Base-by-base conservation (phyloP, 1,284 basidiomycete genomes). In the Phenoliferia sp. region DNA sequence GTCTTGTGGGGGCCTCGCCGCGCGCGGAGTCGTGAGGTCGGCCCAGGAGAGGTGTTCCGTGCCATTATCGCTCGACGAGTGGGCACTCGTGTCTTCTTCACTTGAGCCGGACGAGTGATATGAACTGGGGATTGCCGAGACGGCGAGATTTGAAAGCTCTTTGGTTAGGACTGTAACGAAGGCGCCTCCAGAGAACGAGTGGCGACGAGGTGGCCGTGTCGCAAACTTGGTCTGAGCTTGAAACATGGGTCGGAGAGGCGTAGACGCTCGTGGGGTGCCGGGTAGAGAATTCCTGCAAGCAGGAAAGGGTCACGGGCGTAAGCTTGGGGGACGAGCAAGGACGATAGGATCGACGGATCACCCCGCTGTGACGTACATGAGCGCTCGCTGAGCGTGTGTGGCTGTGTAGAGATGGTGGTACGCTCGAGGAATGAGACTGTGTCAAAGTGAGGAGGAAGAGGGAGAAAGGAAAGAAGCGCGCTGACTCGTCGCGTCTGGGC, bases 281-380 rank as follows among this genome's bases (percentile, higher is more conserved):
- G 57, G 57, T 3, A 59, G 19, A 22, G 57, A 59, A 35, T 35
- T 59, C 57, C 57, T 59, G 57, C 17, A n/a, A n/a, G n/a, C n/a
- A n/a, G n/a, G n/a, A n/a, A n/a, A n/a, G n/a, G n/a, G n/a, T n/a
- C n/a, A n/a, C n/a, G n/a, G n/a, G n/a, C n/a, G n/a, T n/a, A n/a
- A n/a, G n/a, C n/a, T n/a, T n/a, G n/a, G n/a, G n/a, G n/a, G n/a
- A n/a, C n/a, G n/a, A n/a, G n/a, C n/a, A n/a, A n/a, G n/a, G n/a
- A n/a, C n/a, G n/a, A n/a, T n/a, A n/a, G n/a, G n/a, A n/a, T n/a
- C n/a, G n/a, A n/a, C n/a, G n/a, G n/a, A n/a, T n/a, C n/a, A n/a
- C n/a, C n/a, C n/a, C n/a, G n/a, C n/a, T n/a, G n/a, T n/a, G n/a
- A n/a, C n/a, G n/a, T n/a, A n/a, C n/a, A n/a, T n/a, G n/a, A n/a